Conservation (phyloP, 768 basidiomycete genomes). For the Porpolomopsis calyptriformis region DNA sequence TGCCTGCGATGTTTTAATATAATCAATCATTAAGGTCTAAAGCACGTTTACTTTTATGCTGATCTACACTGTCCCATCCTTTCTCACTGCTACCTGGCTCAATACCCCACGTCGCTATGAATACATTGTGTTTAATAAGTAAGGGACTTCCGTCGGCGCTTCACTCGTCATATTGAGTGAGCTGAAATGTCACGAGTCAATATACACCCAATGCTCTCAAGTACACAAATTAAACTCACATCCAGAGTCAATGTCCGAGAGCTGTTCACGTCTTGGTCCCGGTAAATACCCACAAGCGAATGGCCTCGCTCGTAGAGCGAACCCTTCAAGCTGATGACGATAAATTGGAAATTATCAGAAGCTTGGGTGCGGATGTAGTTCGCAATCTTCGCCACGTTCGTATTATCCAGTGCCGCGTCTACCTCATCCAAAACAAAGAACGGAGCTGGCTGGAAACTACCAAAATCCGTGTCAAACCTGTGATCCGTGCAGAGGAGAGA, state of each 20-base stretch:
- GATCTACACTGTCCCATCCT: no score
- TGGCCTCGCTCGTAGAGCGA: conserved; percentile 85
- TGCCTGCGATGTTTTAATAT: no score
- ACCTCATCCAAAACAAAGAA: conserved; percentile 99
- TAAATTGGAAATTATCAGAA: conserved; percentile 82
- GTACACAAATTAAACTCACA: conserved; percentile 32
- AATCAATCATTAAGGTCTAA: no score
- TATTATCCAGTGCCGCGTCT: conserved; percentile 95
- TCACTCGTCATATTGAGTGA: conserved; percentile 16
- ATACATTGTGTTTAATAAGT: not conserved
- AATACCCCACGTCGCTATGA: no score
- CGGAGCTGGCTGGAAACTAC: conserved; percentile 88
- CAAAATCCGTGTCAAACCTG: not conserved
- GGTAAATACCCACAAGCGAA: conserved; percentile 87
- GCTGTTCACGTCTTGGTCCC: conserved; percentile 89
- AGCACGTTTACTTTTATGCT: no score
- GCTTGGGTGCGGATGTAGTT: conserved; percentile 84
- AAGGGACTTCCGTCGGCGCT: not conserved
- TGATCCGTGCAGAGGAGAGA: not conserved
- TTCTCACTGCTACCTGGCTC: no score
- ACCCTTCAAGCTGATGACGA: conserved; percentile 94
- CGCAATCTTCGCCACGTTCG: conserved; percentile 94
- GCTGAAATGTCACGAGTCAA: conserved; percentile 5
- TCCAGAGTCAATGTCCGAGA: conserved; percentile 88
- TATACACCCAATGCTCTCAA: not conserved